Evolutionary conservation across 192 early-diverging fungal species (phyloP).

Genomic region (Entophlyctis luteolus): DNA sequence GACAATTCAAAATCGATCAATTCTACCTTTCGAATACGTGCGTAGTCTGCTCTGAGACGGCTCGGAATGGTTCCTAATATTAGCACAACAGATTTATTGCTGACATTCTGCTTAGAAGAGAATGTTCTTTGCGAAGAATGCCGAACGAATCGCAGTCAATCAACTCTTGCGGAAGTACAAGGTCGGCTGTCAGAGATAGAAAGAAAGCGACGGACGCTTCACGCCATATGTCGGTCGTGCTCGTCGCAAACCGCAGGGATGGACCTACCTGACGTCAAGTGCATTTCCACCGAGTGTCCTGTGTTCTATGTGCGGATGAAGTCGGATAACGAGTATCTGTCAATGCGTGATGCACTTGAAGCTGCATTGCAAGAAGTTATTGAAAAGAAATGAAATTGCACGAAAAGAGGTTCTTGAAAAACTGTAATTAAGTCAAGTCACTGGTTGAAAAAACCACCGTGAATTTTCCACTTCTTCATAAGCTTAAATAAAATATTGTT

Average conservation of each 20-base stretch:
- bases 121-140: slow-evolving; percentile 30
- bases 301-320: slow-evolving; percentile 44
- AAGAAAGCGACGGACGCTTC: slow-evolving; percentile 32
- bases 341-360: neutral
- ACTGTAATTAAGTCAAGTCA: too few relatives aligned
- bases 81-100: neutral
- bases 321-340: slow-evolving; percentile 18
- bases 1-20: slow-evolving; percentile 57
- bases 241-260: slow-evolving; percentile 35
- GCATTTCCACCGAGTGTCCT: slow-evolving; percentile 62
- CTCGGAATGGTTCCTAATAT: slow-evolving; percentile 35
- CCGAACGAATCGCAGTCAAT: slow-evolving; percentile 3
- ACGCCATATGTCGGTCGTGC: slow-evolving; percentile 51
- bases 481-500: too few relatives aligned
- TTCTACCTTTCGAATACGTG: slow-evolving; percentile 68
- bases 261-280: slow-evolving; percentile 41
- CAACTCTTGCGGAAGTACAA: slow-evolving; percentile 12
- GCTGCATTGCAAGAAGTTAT: too few relatives aligned
- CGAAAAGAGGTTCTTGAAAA: too few relatives aligned
- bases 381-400: too few relatives aligned
- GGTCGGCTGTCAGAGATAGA: slow-evolving; percentile 33
- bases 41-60: slow-evolving; percentile 52
- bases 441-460: too few relatives aligned
- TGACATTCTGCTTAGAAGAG: neutral
- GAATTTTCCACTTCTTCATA: too few relatives aligned